Percentiles rank a stretch among this genome's conserved stretches.
These are phyloP conservation scores for Amanita phalloides DNA, from an alignment of 768 basidiomycete species.

Conservation along the genomic window DNA sequence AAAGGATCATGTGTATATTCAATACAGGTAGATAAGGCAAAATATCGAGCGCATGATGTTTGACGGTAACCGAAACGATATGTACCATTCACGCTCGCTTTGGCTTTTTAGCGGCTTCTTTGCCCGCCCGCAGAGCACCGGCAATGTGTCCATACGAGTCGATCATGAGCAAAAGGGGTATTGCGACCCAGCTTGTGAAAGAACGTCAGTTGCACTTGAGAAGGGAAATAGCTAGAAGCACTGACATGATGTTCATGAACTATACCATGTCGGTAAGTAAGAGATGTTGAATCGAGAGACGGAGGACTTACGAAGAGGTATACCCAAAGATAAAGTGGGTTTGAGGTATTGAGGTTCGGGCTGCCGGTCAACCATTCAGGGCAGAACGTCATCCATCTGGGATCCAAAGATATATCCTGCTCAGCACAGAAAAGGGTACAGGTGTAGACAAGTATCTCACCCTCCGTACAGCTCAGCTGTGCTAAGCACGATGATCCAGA, in stretches of 20 bases:
- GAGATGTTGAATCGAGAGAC: background rate
- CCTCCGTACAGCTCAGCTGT: conserved; percentile 75
- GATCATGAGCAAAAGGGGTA: conserved; percentile 68
- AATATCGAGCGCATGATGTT: background rate
- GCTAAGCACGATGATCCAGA: conserved; percentile 72
- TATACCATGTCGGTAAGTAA: conserved; percentile 15
- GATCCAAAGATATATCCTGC: background rate
- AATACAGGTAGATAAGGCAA: background rate
- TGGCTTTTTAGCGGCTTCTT: conserved; percentile 8
- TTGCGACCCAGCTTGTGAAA: conserved; percentile 58
- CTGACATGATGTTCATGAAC: conserved; percentile 79
- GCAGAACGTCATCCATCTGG: conserved; percentile 81
- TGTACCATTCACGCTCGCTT: background rate
- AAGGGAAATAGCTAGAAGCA: conserved; percentile 5
- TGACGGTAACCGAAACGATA: background rate
- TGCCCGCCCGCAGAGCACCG: conserved; percentile 36
- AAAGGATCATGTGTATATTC: background rate
- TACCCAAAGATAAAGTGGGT: conserved; percentile 65
- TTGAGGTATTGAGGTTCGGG: conserved; percentile 61
- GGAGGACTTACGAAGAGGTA: conserved; percentile 58
- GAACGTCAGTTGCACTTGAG: background rate
- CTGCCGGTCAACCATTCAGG: conserved; percentile 79
- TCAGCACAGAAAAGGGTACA: background rate
- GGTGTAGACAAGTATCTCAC: conserved; percentile 20
- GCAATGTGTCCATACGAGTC: conserved; percentile 71